phyloP scores from a whole-genome alignment of 129 eudicot genomes.

The Saussurea involucrata region DNA sequence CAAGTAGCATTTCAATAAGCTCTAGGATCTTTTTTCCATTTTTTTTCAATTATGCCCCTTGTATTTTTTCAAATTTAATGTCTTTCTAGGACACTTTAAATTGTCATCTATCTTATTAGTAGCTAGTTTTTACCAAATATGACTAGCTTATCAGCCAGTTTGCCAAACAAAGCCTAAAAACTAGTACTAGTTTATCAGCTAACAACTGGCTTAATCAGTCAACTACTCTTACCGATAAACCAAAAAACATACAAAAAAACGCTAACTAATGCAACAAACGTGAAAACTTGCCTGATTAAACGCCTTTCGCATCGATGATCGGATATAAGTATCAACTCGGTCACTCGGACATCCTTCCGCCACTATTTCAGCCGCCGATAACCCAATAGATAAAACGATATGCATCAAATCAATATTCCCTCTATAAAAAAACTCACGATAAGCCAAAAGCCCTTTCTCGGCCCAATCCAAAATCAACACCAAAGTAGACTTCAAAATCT shows the following conservation, averaged over 20 bases:
- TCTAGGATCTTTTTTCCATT: too few species aligned
- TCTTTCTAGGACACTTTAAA: too few species aligned
- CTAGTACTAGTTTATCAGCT: too few species aligned
- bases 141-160: too few species aligned
- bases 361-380: slow-evolving; percentile 57
- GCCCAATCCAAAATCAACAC: slow-evolving; percentile 63
- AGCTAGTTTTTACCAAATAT: too few species aligned
- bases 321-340: slow-evolving; percentile 61
- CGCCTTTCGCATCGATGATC: slow-evolving; percentile 68
- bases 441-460: slow-evolving; percentile 54
- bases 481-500: slow-evolving; percentile 51
- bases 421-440: slow-evolving; percentile 68
- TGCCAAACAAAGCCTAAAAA: too few species aligned
- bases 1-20: too few species aligned
- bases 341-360: slow-evolving; percentile 40
- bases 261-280: background rate
- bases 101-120: too few species aligned
- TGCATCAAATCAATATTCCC: slow-evolving; percentile 61
- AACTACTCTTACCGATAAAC: background rate
- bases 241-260: background rate
- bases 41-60: too few species aligned
- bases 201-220: too few species aligned
- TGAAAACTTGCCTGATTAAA: slow-evolving; percentile 61
- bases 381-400: slow-evolving; percentile 57
- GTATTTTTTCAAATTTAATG: too few species aligned